Evolutionary conservation across 805 yeast genomes (phyloP).

Genomic region (Candida ponderosae): DNA sequence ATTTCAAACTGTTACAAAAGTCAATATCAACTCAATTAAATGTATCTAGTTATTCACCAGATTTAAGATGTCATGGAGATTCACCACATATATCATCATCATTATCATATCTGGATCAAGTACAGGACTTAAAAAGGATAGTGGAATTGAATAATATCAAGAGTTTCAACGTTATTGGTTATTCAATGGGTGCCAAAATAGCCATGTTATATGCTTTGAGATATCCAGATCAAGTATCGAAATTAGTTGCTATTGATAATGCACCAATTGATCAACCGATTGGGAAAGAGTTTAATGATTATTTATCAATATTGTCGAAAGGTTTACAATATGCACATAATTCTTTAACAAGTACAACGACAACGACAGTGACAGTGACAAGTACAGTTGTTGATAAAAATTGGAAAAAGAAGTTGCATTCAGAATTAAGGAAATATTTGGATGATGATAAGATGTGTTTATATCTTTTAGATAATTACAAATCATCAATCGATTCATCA

Average conservation of each 20-base stretch:
- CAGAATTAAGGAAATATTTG: constrained; percentile 3
- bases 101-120: constrained; percentile 28
- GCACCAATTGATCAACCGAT: constrained; percentile 28
- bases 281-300: constrained; percentile 21
- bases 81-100: constrained; percentile 35
- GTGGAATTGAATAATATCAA: constrained; percentile 6
- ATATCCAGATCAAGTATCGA: constrained; percentile 27
- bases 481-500: constrained; percentile 8
- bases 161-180: constrained; percentile 36
- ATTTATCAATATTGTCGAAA: too few relatives aligned
- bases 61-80: constrained; percentile 50
- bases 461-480: constrained; percentile 12
- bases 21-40: constrained; percentile 23
- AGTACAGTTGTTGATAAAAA: too few relatives aligned
- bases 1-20: constrained; percentile 33
- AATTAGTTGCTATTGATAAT: constrained; percentile 41
- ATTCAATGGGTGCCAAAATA: constrained; percentile 56
- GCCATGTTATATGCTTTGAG: constrained; percentile 37
- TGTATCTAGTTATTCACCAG: constrained; percentile 34
- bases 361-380: too few relatives aligned
- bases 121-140: background rate
- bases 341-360: background rate
- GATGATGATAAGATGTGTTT: constrained; percentile 3
- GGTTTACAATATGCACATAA: background rate
- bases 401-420: background rate